Conservation (phyloP, 805 yeast species). For the Nakazawaea anatomiae region DNA sequence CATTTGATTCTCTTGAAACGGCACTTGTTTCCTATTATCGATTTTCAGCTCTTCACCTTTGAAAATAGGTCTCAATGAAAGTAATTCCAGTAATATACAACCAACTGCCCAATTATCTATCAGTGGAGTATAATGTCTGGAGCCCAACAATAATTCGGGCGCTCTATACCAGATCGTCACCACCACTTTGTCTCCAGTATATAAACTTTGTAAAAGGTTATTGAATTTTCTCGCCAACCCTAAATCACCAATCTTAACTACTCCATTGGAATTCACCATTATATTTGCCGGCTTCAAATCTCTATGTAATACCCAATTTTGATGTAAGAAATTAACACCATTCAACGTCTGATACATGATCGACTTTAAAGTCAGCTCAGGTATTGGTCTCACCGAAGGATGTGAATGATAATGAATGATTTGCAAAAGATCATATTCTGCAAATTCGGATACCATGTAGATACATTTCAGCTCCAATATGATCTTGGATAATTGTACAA, state of each 20-base stretch:
- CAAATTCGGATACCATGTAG: slow-evolving; percentile 92
- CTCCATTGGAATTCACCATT: slow-evolving; percentile 86
- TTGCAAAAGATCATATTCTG: slow-evolving; percentile 92
- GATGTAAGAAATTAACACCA: slow-evolving; percentile 88
- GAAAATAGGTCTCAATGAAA: slow-evolving; percentile 86
- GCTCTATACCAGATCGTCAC: slow-evolving; percentile 97
- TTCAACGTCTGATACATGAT: slow-evolving; percentile 88
- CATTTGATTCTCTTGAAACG: slow-evolving; percentile 90
- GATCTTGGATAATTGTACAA: slow-evolving; percentile 76
- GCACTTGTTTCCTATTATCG: slow-evolving; percentile 88
- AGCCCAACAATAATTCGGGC: slow-evolving; percentile 86
- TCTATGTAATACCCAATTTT: slow-evolving; percentile 93
- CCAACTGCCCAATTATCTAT: slow-evolving; percentile 96
- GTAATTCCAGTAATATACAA: slow-evolving; percentile 85
- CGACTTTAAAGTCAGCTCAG: slow-evolving; percentile 73
- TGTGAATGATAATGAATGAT: slow-evolving; percentile 93
- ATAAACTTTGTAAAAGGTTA: slow-evolving; percentile 79
- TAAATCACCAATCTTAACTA: slow-evolving; percentile 92
- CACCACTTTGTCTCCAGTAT: slow-evolving; percentile 91
- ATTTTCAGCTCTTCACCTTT: slow-evolving; percentile 97
- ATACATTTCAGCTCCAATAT: slow-evolving; percentile 84
- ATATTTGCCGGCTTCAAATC: slow-evolving; percentile 97
- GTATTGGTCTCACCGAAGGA: slow-evolving; percentile 75
- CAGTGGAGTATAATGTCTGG: slow-evolving; percentile 88
- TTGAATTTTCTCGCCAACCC: slow-evolving; percentile 87